These are phyloP conservation scores for Exobasidium rhododendri DNA, from an alignment of 1,284 basidiomycete species.

Conservation along the genomic window DNA sequence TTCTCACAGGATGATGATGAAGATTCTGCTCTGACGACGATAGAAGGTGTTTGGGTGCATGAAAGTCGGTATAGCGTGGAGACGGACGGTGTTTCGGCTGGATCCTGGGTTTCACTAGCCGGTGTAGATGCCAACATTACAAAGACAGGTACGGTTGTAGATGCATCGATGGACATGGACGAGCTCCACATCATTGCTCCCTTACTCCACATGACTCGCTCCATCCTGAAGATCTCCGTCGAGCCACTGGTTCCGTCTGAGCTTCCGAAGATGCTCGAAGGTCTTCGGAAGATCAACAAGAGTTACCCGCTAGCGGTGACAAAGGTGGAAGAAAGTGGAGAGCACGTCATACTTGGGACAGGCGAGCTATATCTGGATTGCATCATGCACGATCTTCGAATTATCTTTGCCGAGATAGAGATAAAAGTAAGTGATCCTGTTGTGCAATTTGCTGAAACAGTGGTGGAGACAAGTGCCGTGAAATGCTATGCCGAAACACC, in stretches of 20 bases:
- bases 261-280: slow-evolving; percentile 96
- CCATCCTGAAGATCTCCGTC: slow-evolving; percentile 97
- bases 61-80: slow-evolving; percentile 92
- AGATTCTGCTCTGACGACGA: slow-evolving; percentile 83
- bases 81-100: slow-evolving; percentile 80
- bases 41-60: slow-evolving; percentile 84
- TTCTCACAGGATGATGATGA: slow-evolving; percentile 98
- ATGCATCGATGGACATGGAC: slow-evolving; percentile 57
- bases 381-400: slow-evolving; percentile 90
- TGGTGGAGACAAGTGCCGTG: slow-evolving; percentile 92
- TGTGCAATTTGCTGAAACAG: slow-evolving; percentile 97
- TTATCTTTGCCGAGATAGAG: slow-evolving; percentile 93
- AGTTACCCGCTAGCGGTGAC: slow-evolving; percentile 90
- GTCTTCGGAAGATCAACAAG: slow-evolving; percentile 94
- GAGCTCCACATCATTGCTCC: slow-evolving; percentile 92
- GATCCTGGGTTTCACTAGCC: slow-evolving; percentile 85
- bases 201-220: slow-evolving; percentile 91
- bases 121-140: slow-evolving; percentile 91
- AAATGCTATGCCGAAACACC: slow-evolving; percentile 99
- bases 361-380: slow-evolving; percentile 96
- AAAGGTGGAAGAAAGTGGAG: slow-evolving; percentile 97
- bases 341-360: slow-evolving; percentile 93
- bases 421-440: slow-evolving; percentile 99
- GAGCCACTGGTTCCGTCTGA: slow-evolving; percentile 97
- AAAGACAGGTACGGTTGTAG: slow-evolving; percentile 81